phyloP scores from a whole-genome alignment of 2,329 filamentous ascomycete species.

The Fusarium metavorans region DNA sequence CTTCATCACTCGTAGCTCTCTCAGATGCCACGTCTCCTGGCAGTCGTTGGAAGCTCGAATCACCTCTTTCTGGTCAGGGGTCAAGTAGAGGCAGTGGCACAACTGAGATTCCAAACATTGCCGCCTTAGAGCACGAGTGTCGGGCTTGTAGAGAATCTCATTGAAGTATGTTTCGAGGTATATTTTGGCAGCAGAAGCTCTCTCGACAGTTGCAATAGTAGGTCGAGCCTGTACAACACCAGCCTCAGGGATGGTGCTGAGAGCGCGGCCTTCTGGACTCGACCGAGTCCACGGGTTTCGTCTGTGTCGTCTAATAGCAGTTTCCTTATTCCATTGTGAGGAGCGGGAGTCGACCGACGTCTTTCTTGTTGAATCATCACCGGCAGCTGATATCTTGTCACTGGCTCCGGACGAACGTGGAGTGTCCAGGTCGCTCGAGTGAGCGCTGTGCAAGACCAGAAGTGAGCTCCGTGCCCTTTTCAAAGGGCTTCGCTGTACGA shows the following conservation, averaged over 20 bases:
- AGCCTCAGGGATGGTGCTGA: slow-evolving; percentile 53
- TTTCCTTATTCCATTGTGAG: slow-evolving; percentile 38
- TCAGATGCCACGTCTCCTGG: slow-evolving; percentile 80
- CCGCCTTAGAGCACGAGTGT: slow-evolving; percentile 46
- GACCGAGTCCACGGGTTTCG: slow-evolving; percentile 52
- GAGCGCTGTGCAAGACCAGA: slow-evolving; percentile 34
- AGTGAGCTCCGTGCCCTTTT: slow-evolving; percentile 42
- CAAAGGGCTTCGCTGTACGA: slow-evolving; percentile 43
- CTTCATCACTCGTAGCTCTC: slow-evolving; percentile 78
- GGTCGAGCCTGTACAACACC: slow-evolving; percentile 44
- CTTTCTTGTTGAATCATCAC: slow-evolving; percentile 47
- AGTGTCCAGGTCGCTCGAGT: slow-evolving; percentile 37
- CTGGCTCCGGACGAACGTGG: slow-evolving; percentile 45
- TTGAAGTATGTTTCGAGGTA: slow-evolving; percentile 89
- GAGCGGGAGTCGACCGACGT: slow-evolving; percentile 51
- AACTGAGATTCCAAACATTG: slow-evolving; percentile 63
- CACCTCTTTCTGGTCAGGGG: slow-evolving; percentile 65
- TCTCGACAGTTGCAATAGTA: slow-evolving; percentile 75
- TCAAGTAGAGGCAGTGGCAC: slow-evolving; percentile 63
- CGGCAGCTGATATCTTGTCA: slow-evolving; percentile 39
- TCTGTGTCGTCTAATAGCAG: slow-evolving; percentile 42
- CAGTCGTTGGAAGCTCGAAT: slow-evolving; percentile 69
- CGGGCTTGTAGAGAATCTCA: slow-evolving; percentile 67
- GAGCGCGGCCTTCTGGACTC: slow-evolving; percentile 49
- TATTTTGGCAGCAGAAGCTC: slow-evolving; percentile 82